Evolutionary conservation across 2,329 filamentous ascomycete species (phyloP), one percentile per base, ranked within the genome.

Genomic region (Colletotrichum falcatum): DNA sequence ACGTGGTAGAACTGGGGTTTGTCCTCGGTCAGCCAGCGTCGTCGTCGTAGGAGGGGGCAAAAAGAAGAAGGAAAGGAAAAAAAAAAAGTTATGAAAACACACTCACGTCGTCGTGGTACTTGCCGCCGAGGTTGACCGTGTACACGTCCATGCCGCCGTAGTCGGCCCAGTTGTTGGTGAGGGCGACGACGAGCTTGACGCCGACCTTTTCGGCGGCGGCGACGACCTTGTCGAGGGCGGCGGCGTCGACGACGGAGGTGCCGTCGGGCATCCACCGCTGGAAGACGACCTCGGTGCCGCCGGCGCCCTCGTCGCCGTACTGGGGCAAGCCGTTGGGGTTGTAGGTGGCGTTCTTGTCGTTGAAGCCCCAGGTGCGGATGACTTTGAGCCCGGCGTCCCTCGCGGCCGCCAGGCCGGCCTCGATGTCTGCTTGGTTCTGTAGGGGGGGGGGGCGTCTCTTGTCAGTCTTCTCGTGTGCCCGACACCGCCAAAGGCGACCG

Each of bases 311-410:
- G 18, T 80, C 82, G 48, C 85, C 86, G 63, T 88, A 88, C 71
- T 85, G 77, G 0, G 87, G 86, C 5, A 88, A 77, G 6, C 86
- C 85, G 23, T 78, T 73, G 20, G 80, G 77, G 35, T 79, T 74
- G 68, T 82, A 84, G 0, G 86, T 87, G 30, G 77, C 78, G 74
- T 88, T 89, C 75, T 84, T 85, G 76, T 88, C 86, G 74, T 88
- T 87, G 80, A 88, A 88, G 20, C 85, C 86, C 87, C 86, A 88
- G 11, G 86, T 88, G 33, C 86, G 83, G 75, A 89, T 83, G 6
- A 88, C 86, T 60, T 82, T 86, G 26, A 87, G 77, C 3, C 85
- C 85, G 11, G 85, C 85, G 6, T 82, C 78, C 72, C 83, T 83
- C 54, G 83, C 85, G 26, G 83, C 85, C 8, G 73, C 78, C 63